Evolutionary conservation across 345 rosid genomes (phyloP).

Genomic region (Streptanthus diversifolius): DNA sequence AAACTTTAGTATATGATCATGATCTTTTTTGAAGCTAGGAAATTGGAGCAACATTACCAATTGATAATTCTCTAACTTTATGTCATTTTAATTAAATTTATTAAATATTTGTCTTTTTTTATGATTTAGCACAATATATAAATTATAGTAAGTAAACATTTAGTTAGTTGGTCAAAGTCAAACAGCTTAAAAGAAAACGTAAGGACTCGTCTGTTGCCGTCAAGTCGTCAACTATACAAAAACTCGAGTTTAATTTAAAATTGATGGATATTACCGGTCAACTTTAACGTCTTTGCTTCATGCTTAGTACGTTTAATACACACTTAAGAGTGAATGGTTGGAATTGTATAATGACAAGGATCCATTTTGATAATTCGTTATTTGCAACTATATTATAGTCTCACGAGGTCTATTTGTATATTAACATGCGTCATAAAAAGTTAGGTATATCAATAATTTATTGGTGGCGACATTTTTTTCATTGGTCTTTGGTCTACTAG

Average conservation of each 20-base stretch:
- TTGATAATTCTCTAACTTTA: too few species aligned
- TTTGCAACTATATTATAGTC: background rate
- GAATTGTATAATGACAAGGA: background rate
- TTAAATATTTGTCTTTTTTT: too few species aligned
- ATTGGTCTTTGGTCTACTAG: background rate
- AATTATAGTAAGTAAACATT: background rate
- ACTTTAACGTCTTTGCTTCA: conserved; percentile 20
- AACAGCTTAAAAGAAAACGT: background rate
- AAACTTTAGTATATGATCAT: too few species aligned
- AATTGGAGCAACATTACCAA: too few species aligned
- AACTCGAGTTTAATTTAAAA: background rate
- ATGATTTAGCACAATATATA: background rate
- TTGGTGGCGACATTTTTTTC: background rate
- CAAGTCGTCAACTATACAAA: background rate
- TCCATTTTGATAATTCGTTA: conserved; percentile 13
- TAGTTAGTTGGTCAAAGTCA: conserved; percentile 13
- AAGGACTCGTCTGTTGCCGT: background rate
- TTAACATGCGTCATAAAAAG: background rate
- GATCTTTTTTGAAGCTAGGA: too few species aligned
- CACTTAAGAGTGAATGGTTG: background rate
- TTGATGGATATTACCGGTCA: conserved; percentile 12
- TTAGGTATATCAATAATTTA: background rate
- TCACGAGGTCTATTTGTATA: background rate
- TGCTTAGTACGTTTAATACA: background rate
- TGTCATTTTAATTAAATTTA: too few species aligned